Evolutionary conservation across 768 basidiomycete species (phyloP), one percentile per base, ranked within the genome.

Genomic region (Suillus discolor): DNA sequence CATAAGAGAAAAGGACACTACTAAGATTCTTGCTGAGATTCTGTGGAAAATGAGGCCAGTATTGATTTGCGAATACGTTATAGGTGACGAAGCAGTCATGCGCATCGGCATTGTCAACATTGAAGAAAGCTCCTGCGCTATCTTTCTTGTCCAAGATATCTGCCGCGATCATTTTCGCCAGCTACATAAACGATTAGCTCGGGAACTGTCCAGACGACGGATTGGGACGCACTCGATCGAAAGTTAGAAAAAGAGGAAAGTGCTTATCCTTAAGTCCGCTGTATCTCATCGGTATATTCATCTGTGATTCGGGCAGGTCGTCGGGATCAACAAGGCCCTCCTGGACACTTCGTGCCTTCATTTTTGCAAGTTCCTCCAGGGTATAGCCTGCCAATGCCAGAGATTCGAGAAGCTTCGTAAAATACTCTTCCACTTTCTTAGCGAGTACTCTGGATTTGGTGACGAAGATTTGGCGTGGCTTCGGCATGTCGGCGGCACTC

Each of bases 181-280:
- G 69, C 74, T 75, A 42, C 39, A 42, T 20, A 23, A 54, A 8
- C 4, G 53, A 16, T 34, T 1, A 62, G n/a, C 54, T 38, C 16
- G 20, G 68, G 55, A 66, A 61, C 12, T 0, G 28, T 41, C 18
- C 11, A 6, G 39, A 20, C 31, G 28, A 47, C 0, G 38, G 9
- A 3, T 47, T 4, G 4, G n/a, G 2, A 68, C 82, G 57, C 66
- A 89, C 90, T 61, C 81, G 79, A 69, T 91, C 85, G 62, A 87
- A 89, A 0, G 90, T 89, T 1, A 90, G 70, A 67, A 92, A 92
- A 49, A 92, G 73, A 0, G 91, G 91, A 62, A 92, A 92, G 70
- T 92, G 83, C 1, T 79, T 69, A 42, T 89, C 88, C 49, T 79
- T 71, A 18, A 92, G 77, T 11, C 82, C 79, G 60, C 87, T 89